Base-by-base conservation (phyloP, 495 filamentous ascomycete genomes). In the Neurospora sp. region DNA sequence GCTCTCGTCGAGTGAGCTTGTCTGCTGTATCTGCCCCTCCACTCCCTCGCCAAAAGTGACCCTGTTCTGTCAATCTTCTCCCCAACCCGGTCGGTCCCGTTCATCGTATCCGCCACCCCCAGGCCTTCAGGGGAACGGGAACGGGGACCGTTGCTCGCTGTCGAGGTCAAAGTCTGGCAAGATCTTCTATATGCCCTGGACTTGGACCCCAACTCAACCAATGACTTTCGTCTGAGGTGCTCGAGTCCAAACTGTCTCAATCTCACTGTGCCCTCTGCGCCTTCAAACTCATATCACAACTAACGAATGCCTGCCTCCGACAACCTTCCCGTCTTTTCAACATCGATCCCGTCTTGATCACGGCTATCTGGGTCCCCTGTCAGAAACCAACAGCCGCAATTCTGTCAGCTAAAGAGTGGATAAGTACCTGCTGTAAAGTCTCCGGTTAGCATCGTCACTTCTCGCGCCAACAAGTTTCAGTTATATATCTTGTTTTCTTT, bases 281-380 rank as follows among this genome's bases (percentile, higher is more conserved):
- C 53, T 65, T 65, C 35, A 35, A 65, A 65, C 53, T 61, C 53
- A 65, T 35, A 65, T 65, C 53, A 65, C 53, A 65, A 18, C 14
- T 61, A 68, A 42, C 48, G 37, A 61, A 27, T 39, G 53, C 53
- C 22, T 61, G 53, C 37, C 70, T 71, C 70, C 61, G 40, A 35
- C 20, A 18, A 70, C 40, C 70, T 71, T 74, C 73, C 48, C 20
- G 68, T 74, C 75, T 71, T 68, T 72, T 71, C 74, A 68, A 76
- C 75, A 76, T 72, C 71, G 12, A 18, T 65, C 53, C 22, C 27
- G 53, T 37, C 27, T 18, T 65, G 53, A 65, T 65, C 53, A 65
- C 27, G 53, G 14, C 53, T 9, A 65, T 18, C 27, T 65, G 53
- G 53, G 7, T 18, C 53, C 53, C 68, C 42, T 68, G 69, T 20